Percentiles rank a stretch among this genome's conserved stretches.
These are phyloP conservation scores for Helicocarpus griseus DNA, from an alignment of 2,329 filamentous ascomycete genomes.

Conservation along the genomic window DNA sequence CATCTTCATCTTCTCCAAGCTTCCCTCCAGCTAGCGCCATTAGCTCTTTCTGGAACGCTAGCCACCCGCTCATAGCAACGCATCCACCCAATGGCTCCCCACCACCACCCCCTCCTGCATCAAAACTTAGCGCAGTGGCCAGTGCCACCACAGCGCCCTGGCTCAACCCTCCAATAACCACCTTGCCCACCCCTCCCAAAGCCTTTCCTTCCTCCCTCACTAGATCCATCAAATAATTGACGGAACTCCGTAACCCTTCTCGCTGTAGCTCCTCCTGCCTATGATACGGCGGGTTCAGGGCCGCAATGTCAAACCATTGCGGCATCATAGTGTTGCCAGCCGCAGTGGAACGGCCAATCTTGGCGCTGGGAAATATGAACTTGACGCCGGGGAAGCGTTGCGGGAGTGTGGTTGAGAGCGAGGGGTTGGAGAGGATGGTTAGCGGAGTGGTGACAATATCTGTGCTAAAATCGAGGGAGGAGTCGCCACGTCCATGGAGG, in stretches of 20 bases:
- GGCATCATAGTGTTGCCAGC: slow-evolving; percentile 19
- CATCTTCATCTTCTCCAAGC: neutral
- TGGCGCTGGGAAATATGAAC: slow-evolving; percentile 29
- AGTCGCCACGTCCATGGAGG: slow-evolving; percentile 34
- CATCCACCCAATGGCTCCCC: slow-evolving; percentile 24
- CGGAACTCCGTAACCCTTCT: slow-evolving; percentile 15
- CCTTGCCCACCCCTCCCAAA: neutral
- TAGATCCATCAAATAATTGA: slow-evolving; percentile 13
- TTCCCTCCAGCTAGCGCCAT: slow-evolving; percentile 14
- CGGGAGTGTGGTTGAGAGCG: slow-evolving; percentile 17
- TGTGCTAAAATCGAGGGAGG: slow-evolving; percentile 25
- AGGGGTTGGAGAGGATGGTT: neutral
- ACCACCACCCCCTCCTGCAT: slow-evolving; percentile 4
- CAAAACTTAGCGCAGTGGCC: slow-evolving; percentile 12
- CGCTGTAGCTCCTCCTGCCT: slow-evolving; percentile 15
- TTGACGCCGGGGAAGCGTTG: slow-evolving; percentile 24
- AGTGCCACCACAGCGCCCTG: slow-evolving; percentile 16
- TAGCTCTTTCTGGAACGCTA: slow-evolving; percentile 31
- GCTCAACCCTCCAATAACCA: slow-evolving; percentile 16
- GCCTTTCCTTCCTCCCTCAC: slow-evolving; percentile 14
- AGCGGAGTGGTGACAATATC: slow-evolving; percentile 20
- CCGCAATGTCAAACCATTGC: slow-evolving; percentile 33
- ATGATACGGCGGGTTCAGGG: slow-evolving; percentile 13
- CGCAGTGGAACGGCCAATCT: slow-evolving; percentile 13
- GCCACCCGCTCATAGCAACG: slow-evolving; percentile 36